Percentiles rank a stretch among this genome's conserved stretches.
Conservation (phyloP, 495 filamentous ascomycete species). For the Sporormia fimetaria region DNA sequence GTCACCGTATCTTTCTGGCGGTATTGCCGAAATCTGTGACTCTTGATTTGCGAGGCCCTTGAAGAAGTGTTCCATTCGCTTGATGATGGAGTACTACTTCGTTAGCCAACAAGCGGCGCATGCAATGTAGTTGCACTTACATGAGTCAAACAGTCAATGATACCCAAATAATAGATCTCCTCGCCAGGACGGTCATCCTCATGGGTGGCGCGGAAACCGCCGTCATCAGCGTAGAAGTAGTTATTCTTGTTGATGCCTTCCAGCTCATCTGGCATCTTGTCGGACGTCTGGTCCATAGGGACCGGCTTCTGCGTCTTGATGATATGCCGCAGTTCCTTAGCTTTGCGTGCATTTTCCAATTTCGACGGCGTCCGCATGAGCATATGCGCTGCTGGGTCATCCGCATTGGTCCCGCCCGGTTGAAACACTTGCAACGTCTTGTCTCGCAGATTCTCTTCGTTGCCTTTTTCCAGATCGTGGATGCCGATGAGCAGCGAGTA, state of each 20-base stretch:
- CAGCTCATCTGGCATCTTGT: conserved; percentile 82
- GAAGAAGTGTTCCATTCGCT: conserved; percentile 84
- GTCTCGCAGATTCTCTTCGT: conserved; percentile 89
- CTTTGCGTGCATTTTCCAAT: conserved; percentile 83
- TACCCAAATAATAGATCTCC: conserved; percentile 94
- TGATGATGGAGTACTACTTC: conserved; percentile 69
- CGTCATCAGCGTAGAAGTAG: conserved; percentile 87
- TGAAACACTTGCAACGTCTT: conserved; percentile 94
- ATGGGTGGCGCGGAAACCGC: conserved; percentile 85
- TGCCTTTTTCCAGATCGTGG: conserved; percentile 77
- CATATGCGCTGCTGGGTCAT: conserved; percentile 42
- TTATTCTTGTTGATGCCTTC: conserved; percentile 53
- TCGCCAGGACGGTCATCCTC: conserved; percentile 76
- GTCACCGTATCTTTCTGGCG: conserved; percentile 82
- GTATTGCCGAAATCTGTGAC: conserved; percentile 83
- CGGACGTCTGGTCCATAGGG: conserved; percentile 68
- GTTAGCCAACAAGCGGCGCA: conserved; percentile 11
- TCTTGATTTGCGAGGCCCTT: conserved; percentile 77
- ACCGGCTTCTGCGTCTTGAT: conserved; percentile 88
- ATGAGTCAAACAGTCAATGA: conserved; percentile 95
- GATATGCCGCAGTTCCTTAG: conserved; percentile 79
- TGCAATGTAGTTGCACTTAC: conserved; percentile 43
- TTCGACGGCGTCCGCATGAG: conserved; percentile 90
- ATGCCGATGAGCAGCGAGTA: conserved; percentile 94
- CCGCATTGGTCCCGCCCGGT: conserved; percentile 61